A percentile compares a stretch with the other conserved stretches of the same genome.
Conservation (phyloP, 2,329 filamentous ascomycete genomes). For the Scytalidium sp. region DNA sequence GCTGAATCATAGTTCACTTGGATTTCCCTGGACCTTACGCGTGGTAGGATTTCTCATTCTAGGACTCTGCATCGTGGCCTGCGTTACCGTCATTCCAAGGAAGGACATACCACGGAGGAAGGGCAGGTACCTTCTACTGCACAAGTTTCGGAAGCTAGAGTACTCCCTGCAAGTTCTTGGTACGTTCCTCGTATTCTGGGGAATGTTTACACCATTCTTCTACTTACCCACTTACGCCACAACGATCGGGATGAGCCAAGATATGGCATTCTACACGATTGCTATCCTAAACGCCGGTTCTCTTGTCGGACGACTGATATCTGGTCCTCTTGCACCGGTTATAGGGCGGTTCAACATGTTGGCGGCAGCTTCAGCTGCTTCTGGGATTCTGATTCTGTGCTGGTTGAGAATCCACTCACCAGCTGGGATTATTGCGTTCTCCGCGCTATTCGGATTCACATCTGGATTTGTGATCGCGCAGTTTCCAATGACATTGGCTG, state of each 20-base stretch:
- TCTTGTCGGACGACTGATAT: conserved; percentile 50
- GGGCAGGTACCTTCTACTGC: conserved; percentile 26
- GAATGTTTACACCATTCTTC: conserved; percentile 49
- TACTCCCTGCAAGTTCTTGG: conserved; percentile 30
- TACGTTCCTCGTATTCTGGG: conserved; percentile 41
- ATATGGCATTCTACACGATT: conserved; percentile 47
- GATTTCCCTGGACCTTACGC: conserved; percentile 54
- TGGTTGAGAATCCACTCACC: conserved; percentile 48
- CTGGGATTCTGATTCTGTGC: conserved; percentile 9
- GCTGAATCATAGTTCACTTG: conserved; percentile 39
- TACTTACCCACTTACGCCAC: conserved; percentile 40
- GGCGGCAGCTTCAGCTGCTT: conserved; percentile 20
- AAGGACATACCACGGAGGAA: conserved; percentile 29
- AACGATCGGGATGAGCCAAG: conserved; percentile 40
- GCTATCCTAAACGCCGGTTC: conserved; percentile 47
- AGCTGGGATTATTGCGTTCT: conserved; percentile 67
- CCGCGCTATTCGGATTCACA: conserved; percentile 74
- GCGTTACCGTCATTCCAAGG: conserved; percentile 45
- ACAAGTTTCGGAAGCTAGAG: conserved; percentile 30
- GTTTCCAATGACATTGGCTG: conserved; percentile 34
- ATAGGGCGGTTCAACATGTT: conserved; percentile 47
- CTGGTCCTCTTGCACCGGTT: conserved; percentile 48
- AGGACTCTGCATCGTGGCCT: conserved; percentile 28
- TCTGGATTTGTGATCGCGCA: conserved; percentile 73
- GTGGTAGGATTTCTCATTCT: conserved; percentile 49